Evolutionary conservation across 164 flowering plant species (phyloP), one percentile per base, ranked within the genome.

Genomic region (Protea cynaroides): DNA sequence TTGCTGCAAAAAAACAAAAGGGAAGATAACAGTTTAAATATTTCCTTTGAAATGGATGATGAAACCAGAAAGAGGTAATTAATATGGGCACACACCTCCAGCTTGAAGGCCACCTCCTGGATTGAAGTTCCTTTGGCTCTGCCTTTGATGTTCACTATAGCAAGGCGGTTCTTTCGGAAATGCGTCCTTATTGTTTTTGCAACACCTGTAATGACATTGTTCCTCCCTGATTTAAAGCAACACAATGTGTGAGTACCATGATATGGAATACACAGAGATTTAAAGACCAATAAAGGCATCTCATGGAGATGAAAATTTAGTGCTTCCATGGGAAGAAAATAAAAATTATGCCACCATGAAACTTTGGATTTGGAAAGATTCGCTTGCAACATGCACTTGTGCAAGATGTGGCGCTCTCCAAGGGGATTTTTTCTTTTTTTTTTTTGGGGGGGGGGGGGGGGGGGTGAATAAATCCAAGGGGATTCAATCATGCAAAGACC

Each of bases 71-170:
- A 61, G 7, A 43, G 25, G 34, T 15, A 61, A 18, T 38, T 38
- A 7, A 8, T 21, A 43, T 13, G 38, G 10, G 38, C 75, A 70
- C 72, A 38, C 0, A 93, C 97, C 96, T 94, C 81, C 56, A 94
- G 83, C 81, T 82, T 77, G 72, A 76, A 70, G 63, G 86, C 80
- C 75, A 94, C 72, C 68, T 94, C 96, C 69, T 81, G 91, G 40
- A 83, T 76, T 19, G 97, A 89, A 29, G 97, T 91, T 37, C 97
- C 98, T 78, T 94, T 85, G 29, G 97, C 96, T 77, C 98, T 79
- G 69, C 96, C 97, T 77, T 94, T 94, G 67, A 94, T 83, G 71
- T 81, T 91, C 57, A 94, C 98, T 52, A 94, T 86, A 49, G 96
- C 98, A 34, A 91, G 89, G 68, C 92, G 87, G 62, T 89, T 69